A percentile compares a stretch with the other conserved stretches of the same genome.
Conservation (phyloP, 805 yeast species). For the Metschnikowia noctiluminum region DNA sequence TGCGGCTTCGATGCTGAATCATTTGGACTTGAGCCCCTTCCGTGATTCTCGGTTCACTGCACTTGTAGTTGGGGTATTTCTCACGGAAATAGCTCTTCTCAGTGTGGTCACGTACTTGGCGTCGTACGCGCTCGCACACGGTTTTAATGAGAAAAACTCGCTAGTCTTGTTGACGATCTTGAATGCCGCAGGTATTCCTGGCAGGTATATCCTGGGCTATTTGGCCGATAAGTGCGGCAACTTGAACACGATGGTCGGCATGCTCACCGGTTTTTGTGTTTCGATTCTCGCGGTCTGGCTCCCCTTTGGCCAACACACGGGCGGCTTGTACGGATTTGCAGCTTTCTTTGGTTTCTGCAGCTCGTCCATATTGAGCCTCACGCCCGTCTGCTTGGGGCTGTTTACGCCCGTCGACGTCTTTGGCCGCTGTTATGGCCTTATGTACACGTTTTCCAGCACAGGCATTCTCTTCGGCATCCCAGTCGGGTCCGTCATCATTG, state of each 20-base stretch:
- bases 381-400: conserved; percentile 68
- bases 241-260: conserved; percentile 52
- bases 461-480: conserved; percentile 38
- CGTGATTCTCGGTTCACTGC: conserved; percentile 34
- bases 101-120: conserved; percentile 53
- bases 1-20: conserved; percentile 7
- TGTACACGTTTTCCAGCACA: conserved; percentile 55
- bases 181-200: conserved; percentile 46
- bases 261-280: conserved; percentile 45
- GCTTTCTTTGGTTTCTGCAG: conserved; percentile 55
- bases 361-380: conserved; percentile 59
- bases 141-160: conserved; percentile 41
- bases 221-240: conserved; percentile 54
- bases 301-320: conserved; percentile 51
- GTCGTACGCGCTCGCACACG: conserved; percentile 52
- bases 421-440: conserved; percentile 67
- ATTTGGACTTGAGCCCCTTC: conserved; percentile 39
- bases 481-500: conserved; percentile 35
- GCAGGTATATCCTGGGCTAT: conserved; percentile 54
- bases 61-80: conserved; percentile 40
- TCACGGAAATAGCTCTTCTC: conserved; percentile 51
- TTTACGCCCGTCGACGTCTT: conserved; percentile 61
- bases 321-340: conserved; percentile 49
- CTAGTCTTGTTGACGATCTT: conserved; percentile 45
- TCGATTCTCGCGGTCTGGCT: conserved; percentile 59